phyloP scores from a whole-genome alignment of 2,329 filamentous ascomycete species.

The Parastagonospora avenae region DNA sequence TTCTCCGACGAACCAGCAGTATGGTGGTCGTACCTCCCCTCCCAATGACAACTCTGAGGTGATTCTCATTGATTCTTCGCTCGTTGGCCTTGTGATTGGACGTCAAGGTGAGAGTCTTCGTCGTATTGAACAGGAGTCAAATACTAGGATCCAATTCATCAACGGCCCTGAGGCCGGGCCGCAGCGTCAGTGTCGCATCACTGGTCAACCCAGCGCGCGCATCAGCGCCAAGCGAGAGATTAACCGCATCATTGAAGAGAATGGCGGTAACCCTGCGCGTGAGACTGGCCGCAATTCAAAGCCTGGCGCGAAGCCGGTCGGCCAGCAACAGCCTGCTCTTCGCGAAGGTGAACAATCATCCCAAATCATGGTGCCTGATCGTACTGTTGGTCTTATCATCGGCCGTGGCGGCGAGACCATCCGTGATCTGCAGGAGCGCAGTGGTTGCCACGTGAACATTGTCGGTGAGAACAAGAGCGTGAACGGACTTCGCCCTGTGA shows the following conservation, averaged over 20 bases:
- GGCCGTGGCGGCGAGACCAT: conserved; percentile 94
- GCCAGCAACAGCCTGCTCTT: conserved; percentile 54
- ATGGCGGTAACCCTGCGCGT: conserved; percentile 61
- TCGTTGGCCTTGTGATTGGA: conserved; percentile 90
- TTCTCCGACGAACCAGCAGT: conserved; percentile 61
- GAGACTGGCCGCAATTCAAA: conserved; percentile 45
- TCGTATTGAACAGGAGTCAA: conserved; percentile 81
- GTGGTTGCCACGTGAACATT: conserved; percentile 95
- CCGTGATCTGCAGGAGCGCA: conserved; percentile 86
- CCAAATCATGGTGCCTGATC: conserved; percentile 93
- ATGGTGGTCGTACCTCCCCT: conserved; percentile 62
- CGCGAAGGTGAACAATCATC: conserved; percentile 83
- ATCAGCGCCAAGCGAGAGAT: conserved; percentile 82
- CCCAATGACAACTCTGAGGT: conserved; percentile 77
- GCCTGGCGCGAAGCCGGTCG: conserved; percentile 49
- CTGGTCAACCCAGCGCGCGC: conserved; percentile 72
- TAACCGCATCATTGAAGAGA: conserved; percentile 86
- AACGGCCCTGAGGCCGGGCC: conserved; percentile 75
- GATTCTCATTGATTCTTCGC: conserved; percentile 82
- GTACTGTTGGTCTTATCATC: conserved; percentile 90
- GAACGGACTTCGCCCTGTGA: conserved; percentile 86
- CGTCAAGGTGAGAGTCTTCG: conserved; percentile 87
- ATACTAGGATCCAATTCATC: conserved; percentile 86
- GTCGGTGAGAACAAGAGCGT: conserved; percentile 92
- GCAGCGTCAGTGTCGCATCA: conserved; percentile 84